phyloP scores from a whole-genome alignment of 2,329 filamentous ascomycete species.

The Arthrocladium fulminans region DNA sequence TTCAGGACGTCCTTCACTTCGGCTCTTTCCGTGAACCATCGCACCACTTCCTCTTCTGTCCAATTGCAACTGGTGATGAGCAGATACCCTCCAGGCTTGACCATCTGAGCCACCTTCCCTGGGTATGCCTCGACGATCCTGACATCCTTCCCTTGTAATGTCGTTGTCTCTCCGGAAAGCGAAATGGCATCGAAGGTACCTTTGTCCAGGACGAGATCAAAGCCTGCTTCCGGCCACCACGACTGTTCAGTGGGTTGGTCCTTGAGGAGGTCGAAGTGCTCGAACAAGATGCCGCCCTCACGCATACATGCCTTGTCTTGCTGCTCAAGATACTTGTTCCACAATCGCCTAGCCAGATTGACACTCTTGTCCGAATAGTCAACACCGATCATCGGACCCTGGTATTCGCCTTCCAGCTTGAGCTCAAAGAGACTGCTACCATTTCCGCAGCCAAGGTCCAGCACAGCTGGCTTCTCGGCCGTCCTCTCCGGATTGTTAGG shows the following conservation, averaged over 20 bases:
- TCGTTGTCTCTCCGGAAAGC: constrained; percentile 40
- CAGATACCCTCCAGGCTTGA: constrained; percentile 63
- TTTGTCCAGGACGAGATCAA: constrained; percentile 93
- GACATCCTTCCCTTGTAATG: constrained; percentile 23
- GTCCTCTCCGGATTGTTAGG: constrained; percentile 25
- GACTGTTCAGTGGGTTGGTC: constrained; percentile 18
- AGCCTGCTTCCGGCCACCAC: constrained; percentile 47
- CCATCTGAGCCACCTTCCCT: constrained; percentile 56
- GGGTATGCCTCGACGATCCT: constrained; percentile 69
- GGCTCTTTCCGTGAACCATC: constrained; percentile 58
- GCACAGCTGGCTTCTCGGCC: constrained; percentile 26
- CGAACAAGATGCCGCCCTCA: constrained; percentile 53
- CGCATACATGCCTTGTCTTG: constrained; percentile 29
- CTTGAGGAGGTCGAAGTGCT: constrained; percentile 28
- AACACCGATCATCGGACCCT: constrained; percentile 67
- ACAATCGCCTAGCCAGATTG: constrained; percentile 60
- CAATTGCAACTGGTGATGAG: constrained; percentile 96
- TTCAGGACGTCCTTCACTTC: constrained; percentile 40
- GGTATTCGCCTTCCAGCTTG: constrained; percentile 55
- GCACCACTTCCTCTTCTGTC: constrained; percentile 76
- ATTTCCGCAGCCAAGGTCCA: constrained; percentile 92
- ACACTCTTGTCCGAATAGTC: constrained; percentile 75
- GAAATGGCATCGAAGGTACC: constrained; percentile 95
- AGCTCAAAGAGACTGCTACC: constrained; percentile 83
- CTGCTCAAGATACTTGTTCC: constrained; percentile 27